Percentiles rank a stretch among this genome's conserved stretches.
phyloP scores from a whole-genome alignment of 2,329 filamentous ascomycete genomes.

The Phialocephala subalpina region DNA sequence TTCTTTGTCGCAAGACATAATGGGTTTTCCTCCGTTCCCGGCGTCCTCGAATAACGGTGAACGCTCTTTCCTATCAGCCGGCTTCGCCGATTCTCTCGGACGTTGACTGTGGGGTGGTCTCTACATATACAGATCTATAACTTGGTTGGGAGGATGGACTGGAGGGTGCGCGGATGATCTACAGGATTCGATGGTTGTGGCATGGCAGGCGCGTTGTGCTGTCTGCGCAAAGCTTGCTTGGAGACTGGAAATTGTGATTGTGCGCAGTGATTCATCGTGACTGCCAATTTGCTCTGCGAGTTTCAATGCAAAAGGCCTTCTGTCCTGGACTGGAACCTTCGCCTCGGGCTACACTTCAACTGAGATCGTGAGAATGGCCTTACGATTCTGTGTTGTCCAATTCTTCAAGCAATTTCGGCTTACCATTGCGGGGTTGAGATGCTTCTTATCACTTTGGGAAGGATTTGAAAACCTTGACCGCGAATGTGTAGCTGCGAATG shows the following conservation, averaged over 20 bases:
- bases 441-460: no score
- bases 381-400: no score
- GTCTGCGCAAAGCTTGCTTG: background rate
- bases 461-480: no score
- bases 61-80: conserved; percentile 53
- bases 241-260: background rate
- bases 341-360: no score
- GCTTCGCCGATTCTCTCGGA: conserved; percentile 45
- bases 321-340: no score
- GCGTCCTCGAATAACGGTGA: conserved; percentile 49
- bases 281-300: no score
- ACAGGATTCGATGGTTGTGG: background rate
- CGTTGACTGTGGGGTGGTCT: conserved; percentile 53
- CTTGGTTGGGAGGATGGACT: background rate
- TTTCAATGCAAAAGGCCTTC: no score
- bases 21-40: conserved; percentile 53
- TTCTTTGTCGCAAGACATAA: conserved; percentile 37
- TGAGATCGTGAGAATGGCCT: no score
- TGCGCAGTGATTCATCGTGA: no score
- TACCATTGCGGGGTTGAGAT: no score
- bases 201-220: background rate
- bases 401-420: no score
- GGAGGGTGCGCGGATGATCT: background rate
- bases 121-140: conserved; percentile 41
- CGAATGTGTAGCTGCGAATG: no score